Percentiles rank a stretch among this genome's conserved stretches.
These are phyloP conservation scores for Penicillium arizonense DNA, from an alignment of 495 filamentous ascomycete genomes.

Conservation along the genomic window DNA sequence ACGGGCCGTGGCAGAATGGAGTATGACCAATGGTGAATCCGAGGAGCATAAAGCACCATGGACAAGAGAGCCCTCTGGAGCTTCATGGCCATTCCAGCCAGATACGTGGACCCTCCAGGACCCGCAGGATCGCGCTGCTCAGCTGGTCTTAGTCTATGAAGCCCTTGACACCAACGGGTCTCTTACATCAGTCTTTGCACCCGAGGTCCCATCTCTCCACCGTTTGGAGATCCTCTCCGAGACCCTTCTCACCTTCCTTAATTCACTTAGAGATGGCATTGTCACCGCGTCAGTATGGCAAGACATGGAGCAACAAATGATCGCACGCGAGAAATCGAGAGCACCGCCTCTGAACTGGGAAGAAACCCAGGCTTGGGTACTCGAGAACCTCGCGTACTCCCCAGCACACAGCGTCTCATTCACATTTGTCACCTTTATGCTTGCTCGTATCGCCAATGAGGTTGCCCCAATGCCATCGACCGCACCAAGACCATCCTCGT, in stretches of 20 bases:
- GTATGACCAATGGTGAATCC: slow-evolving; percentile 64
- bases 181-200: slow-evolving; percentile 55
- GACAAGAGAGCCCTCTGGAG: slow-evolving; percentile 50
- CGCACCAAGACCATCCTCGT: not conserved
- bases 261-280: slow-evolving; percentile 71
- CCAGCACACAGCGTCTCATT: slow-evolving; percentile 84
- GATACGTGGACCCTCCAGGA: slow-evolving; percentile 49
- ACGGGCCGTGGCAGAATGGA: slow-evolving; percentile 75
- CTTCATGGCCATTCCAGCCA: slow-evolving; percentile 74
- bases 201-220: slow-evolving; percentile 57
- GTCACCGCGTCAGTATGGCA: slow-evolving; percentile 68
- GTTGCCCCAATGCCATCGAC: slow-evolving; percentile 34
- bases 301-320: slow-evolving; percentile 62
- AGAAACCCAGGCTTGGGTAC: slow-evolving; percentile 63
- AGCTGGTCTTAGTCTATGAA: slow-evolving; percentile 51
- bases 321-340: slow-evolving; percentile 48
- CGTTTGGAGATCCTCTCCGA: slow-evolving; percentile 69
- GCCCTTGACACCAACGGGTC: slow-evolving; percentile 66
- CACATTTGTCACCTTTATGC: slow-evolving; percentile 79
- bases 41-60: slow-evolving; percentile 50
- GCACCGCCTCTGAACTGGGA: slow-evolving; percentile 49
- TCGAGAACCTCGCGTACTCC: slow-evolving; percentile 68
- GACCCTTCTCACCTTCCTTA: slow-evolving; percentile 67
- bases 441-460: slow-evolving; percentile 52
- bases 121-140: slow-evolving; percentile 26